phyloP scores from a whole-genome alignment of 2,329 filamentous ascomycete genomes.

The Monilinia polystroma region DNA sequence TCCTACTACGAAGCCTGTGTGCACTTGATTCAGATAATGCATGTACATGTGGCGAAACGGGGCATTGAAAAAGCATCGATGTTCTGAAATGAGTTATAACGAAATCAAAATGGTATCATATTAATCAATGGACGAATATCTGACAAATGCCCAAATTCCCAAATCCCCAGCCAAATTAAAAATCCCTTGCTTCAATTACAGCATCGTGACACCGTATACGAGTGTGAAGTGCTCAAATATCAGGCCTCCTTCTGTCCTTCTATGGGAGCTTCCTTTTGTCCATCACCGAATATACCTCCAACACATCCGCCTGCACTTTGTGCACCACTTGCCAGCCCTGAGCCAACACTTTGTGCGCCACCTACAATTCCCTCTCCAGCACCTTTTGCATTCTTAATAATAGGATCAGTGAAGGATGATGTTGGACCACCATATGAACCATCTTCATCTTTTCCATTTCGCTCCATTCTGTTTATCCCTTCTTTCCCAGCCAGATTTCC shows the following conservation, averaged over 20 bases:
- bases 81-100: neutral
- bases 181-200: neutral
- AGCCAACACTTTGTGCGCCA: conserved; percentile 25
- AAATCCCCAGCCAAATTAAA: neutral
- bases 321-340: conserved; percentile 25
- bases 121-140: neutral
- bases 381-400: conserved; percentile 24
- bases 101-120: neutral
- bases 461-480: conserved; percentile 63
- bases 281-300: conserved; percentile 26
- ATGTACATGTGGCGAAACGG: neutral
- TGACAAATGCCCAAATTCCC: neutral
- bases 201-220: neutral
- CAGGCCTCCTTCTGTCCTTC: neutral
- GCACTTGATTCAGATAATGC: conserved; percentile 25
- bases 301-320: conserved; percentile 26
- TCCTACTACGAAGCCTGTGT: conserved; percentile 38
- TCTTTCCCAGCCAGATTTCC: conserved; percentile 63
- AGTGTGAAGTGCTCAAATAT: neutral
- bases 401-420: conserved; percentile 11
- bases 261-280: conserved; percentile 13
- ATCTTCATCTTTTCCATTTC: conserved; percentile 61
- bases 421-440: conserved; percentile 46
- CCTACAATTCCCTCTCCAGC: conserved; percentile 25
- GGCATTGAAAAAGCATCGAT: too few species aligned